phyloP scores from a whole-genome alignment of 345 rosid species.

The Hypericum androsaemum region DNA sequence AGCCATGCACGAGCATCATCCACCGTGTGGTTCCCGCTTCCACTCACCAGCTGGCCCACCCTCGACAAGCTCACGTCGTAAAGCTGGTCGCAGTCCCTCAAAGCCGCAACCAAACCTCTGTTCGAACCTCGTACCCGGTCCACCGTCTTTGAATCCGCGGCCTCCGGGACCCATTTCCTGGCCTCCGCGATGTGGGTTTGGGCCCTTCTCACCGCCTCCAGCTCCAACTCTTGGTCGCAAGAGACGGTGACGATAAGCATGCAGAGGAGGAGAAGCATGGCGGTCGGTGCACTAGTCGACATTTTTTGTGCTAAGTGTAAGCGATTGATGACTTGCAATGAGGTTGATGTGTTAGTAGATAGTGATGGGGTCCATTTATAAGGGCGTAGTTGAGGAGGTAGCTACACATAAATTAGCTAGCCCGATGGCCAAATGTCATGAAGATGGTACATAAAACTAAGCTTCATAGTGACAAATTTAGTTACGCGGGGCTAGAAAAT shows the following conservation, averaged over 20 bases:
- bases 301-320: slow-evolving; percentile 10
- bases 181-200: slow-evolving; percentile 26
- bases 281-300: slow-evolving; percentile 11
- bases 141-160: slow-evolving; percentile 1
- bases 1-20: slow-evolving; percentile 56
- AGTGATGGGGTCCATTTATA: too few relatives aligned
- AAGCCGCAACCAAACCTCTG: slow-evolving; percentile 12
- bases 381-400: too few relatives aligned
- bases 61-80: slow-evolving; percentile 43
- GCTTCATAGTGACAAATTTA: too few relatives aligned
- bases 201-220: slow-evolving; percentile 24
- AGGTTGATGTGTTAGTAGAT: not conserved
- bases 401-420: too few relatives aligned
- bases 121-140: slow-evolving; percentile 2
- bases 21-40: slow-evolving; percentile 16
- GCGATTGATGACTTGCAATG: not conserved
- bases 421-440: too few relatives aligned
- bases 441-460: too few relatives aligned
- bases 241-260: slow-evolving; percentile 19
- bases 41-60: slow-evolving; percentile 25
- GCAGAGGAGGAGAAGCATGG: slow-evolving; percentile 17
- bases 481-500: too few relatives aligned
- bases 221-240: slow-evolving; percentile 17
- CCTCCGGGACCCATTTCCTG: slow-evolving; percentile 18
- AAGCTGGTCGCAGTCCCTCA: slow-evolving; percentile 41